Conservation (phyloP, 352 stramenopile genomes). For the Albugo laibachii region DNA sequence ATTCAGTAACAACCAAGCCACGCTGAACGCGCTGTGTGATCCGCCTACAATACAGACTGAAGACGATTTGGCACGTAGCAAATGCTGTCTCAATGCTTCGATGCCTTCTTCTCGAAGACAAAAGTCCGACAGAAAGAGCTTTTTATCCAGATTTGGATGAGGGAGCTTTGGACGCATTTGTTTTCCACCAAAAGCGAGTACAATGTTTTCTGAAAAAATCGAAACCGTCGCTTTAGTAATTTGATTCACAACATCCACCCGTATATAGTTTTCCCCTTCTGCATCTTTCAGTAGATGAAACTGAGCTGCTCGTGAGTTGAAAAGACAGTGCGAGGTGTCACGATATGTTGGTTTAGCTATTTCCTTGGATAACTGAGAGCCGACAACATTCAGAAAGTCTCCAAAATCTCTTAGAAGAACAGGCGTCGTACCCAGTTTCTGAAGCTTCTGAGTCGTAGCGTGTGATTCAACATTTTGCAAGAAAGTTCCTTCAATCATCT, state of each 20-base stretch:
- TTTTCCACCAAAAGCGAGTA: conserved; percentile 39
- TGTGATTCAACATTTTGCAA: conserved; percentile 31
- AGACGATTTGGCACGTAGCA: conserved; percentile 17
- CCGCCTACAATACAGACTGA: conserved; percentile 73
- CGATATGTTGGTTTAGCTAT: conserved; percentile 14
- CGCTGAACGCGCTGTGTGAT: conserved; percentile 71
- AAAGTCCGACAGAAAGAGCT: conserved; percentile 43
- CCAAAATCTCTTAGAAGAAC: conserved; percentile 40
- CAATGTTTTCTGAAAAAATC: conserved; percentile 35
- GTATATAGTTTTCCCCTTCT: conserved; percentile 22
- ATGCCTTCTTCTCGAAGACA: conserved; percentile 48
- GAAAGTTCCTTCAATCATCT: conserved; percentile 54
- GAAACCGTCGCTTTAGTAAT: conserved; percentile 13
- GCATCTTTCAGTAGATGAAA: conserved; percentile 20
- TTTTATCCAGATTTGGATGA: conserved; percentile 17
- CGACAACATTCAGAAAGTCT: conserved; percentile 38
- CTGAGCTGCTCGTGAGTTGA: conserved; percentile 25
- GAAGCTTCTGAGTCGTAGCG: conserved; percentile 27
- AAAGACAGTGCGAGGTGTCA: conserved; percentile 12
- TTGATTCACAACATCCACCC: conserved; percentile 9
- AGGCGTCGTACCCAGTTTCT: conserved; percentile 26
- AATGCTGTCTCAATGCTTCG: conserved; percentile 17
- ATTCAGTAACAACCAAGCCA: conserved; percentile 62
- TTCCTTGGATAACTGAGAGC: conserved; percentile 19
- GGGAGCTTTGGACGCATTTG: conserved; percentile 25